Evolutionary conservation across 2,329 filamentous ascomycete species (phyloP), one percentile per base, ranked within the genome.

Genomic region (Ascochyta viciae-villosae): DNA sequence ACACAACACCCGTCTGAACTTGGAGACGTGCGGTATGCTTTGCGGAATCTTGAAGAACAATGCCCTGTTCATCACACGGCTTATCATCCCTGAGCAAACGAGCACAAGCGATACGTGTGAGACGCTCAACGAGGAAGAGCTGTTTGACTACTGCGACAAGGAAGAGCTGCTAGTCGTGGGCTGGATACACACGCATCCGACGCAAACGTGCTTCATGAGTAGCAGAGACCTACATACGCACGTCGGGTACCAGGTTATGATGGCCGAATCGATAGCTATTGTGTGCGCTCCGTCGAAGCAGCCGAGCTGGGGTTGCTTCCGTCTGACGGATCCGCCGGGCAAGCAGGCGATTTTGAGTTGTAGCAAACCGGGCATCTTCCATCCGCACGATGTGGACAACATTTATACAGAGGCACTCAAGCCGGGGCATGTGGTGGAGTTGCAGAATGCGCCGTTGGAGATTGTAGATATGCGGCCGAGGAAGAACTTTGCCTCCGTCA

Each of bases 181-280:
- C 35, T 99, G 95, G 95, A 99, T 99, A 58, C 95, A 99, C 73
- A 99, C 95, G 0, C 95, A 99, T 74, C 95, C 95, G 0, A 92
- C 89, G 0, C 95, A 99, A 78, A 96, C 92, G 0, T 99, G 95
- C 76, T 99, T 99, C 74, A 96, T 99, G 91, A 96, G 92, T 73
- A 95, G 90, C 44, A 83, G 94, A 45, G 95, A 99, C 72, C 74
- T 98, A 63, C 95, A 99, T 72, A 99, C 96, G 0, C 94, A 96
- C 71, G 88, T 89, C 3, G 92, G 92, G 10, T 98, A 97, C 74
- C 95, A 99, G 76, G 88, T 95, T 57, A 97, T 97, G 92, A 85
- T 98, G 77, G 89, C 92, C 0, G 95, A 99, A 80, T 96, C 91
- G 67, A 92, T 99, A 60, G 95, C 95, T 4, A 96, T 99, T 68